Conservation (phyloP, 176 grass and related monocot genomes). For the Poa annua region DNA sequence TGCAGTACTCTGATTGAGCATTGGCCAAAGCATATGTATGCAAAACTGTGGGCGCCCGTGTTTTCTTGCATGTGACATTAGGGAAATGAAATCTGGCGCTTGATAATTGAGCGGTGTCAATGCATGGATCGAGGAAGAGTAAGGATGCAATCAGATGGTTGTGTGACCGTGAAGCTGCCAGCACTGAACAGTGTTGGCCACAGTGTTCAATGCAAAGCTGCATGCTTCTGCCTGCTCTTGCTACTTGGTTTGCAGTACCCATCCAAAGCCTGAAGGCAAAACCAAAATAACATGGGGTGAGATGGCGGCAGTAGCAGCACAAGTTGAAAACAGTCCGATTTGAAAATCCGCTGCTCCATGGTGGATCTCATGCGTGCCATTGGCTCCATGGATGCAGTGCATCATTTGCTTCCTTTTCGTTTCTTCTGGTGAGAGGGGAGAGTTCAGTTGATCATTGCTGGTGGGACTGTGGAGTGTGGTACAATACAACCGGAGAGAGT, state of each 20-base stretch:
- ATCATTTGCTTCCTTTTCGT: neutral
- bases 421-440: neutral
- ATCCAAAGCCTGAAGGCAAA: no score
- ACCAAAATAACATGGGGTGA: no score
- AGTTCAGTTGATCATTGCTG: neutral
- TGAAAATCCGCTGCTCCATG: neutral
- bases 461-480: neutral
- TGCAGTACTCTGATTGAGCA: neutral
- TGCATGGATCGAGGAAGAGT: neutral
- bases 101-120: neutral
- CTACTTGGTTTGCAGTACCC: no score
- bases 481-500: neutral
- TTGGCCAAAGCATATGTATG: neutral
- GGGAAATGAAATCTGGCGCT: neutral
- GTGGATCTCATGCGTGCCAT: neutral
- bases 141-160: neutral
- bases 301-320: no score
- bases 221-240: no score
- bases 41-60: neutral
- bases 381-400: neutral
- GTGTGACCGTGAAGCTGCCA: neutral
- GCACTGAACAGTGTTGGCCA: neutral
- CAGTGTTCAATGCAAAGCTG: neutral
- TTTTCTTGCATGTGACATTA: neutral
- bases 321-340: no score